A percentile compares a stretch with the other conserved stretches of the same genome.
Evolutionary conservation across 225 moss, liverwort and hornwort genomes (phyloP).

Genomic region (Ulota crispa): DNA sequence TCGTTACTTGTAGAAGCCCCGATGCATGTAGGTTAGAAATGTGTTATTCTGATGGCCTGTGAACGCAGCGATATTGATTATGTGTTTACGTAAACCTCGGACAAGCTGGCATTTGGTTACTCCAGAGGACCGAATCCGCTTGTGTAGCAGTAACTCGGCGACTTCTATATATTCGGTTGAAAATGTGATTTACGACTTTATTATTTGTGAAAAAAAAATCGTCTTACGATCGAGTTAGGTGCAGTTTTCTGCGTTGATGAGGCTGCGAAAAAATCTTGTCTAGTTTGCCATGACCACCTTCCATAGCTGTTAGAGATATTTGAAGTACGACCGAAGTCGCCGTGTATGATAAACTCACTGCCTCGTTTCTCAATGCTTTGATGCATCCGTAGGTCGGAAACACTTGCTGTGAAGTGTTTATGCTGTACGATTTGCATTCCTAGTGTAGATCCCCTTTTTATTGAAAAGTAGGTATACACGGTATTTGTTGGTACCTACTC

Average conservation of each 20-base stretch:
- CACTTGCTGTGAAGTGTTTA: neutral
- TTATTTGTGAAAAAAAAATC: neutral
- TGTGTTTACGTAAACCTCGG: neutral
- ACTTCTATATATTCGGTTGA: neutral
- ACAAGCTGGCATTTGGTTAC: neutral
- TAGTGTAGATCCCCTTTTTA: slow-evolving; percentile 5
- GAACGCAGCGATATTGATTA: neutral
- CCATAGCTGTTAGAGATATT: neutral
- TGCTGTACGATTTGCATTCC: neutral
- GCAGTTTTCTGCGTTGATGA: neutral
- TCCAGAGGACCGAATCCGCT: neutral
- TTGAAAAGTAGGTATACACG: slow-evolving; percentile 13
- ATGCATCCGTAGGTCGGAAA: neutral
- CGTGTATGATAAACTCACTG: neutral
- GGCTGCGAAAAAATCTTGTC: neutral
- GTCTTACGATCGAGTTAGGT: neutral
- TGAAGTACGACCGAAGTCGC: neutral
- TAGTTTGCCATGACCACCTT: neutral
- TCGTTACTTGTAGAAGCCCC: neutral
- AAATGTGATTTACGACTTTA: neutral
- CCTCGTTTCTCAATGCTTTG: neutral
- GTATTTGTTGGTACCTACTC: slow-evolving; percentile 20
- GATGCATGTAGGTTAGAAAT: neutral
- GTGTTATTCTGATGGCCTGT: neutral
- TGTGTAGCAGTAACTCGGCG: neutral